Base-by-base conservation (phyloP, 768 basidiomycete genomes). In the Termitomyces sp. region DNA sequence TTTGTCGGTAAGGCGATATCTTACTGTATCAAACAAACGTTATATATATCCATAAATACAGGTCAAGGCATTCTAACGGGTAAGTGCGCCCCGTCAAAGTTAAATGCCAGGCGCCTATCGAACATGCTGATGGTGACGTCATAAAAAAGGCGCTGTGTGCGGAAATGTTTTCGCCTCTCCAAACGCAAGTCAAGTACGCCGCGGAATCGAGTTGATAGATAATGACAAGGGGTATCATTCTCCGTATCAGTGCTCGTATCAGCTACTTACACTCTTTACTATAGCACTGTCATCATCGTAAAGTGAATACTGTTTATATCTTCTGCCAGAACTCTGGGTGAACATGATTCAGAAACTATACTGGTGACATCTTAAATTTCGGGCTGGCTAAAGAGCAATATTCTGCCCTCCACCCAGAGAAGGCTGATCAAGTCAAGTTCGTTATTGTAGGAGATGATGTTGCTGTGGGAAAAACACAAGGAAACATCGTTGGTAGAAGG, bases 161-260 rank as follows among this genome's bases (percentile, higher is more conserved):
- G 95, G 95, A 7, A 89, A 82, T 62, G 76, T 97, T 36, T 98
- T 97, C 65, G 94, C 95, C 2, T 91, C 89, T 16, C 95, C 95
- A 0, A 95, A 86, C 61, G 82, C 92, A 4, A 80, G 80, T 49
- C 95, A 97, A 70, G 89, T 98, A 48, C 78, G 83, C 47, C 79
- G 88, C 22, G 93, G 82, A 5, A 87, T 97, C 58, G 85, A 93
- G 54, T 74, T 91, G 39, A 79, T 89, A 10, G 80, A 82, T 62
- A 89, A 83, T 60, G 79, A 86, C 51, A 81, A 81, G 60, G 90
- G 90, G 89, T 87, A 57, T 55, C 79, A 65, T 16, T 33, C 20
- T 20, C 22, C 16, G 15, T 10, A 50, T 31, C 25, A 44, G 27
- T 22, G 40, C 13, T 27, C 53, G 13, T 32, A 62, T 11, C 38